Evolutionary conservation across 306 rosid species (phyloP).

Genomic region (Prosopis cineraria): DNA sequence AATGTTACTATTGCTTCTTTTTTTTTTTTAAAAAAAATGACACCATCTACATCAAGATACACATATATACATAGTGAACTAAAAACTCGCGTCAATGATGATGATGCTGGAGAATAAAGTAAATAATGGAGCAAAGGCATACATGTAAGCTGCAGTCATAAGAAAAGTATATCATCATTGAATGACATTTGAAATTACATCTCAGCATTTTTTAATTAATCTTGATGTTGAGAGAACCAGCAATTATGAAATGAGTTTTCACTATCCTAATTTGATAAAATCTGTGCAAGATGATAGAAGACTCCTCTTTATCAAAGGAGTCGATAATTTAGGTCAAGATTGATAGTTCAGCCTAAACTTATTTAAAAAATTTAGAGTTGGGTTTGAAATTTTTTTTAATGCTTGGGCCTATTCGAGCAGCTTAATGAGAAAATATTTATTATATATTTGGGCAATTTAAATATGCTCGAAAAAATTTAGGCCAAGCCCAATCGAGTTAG

Average conservation of each 20-base stretch:
- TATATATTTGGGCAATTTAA: too few species aligned
- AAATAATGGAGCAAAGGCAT: background rate
- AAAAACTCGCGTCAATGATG: background rate
- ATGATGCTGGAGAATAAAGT: slow-evolving; percentile 1
- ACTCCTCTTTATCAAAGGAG: too few species aligned
- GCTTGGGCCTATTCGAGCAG: too few species aligned
- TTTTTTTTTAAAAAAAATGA: too few species aligned
- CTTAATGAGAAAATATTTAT: too few species aligned
- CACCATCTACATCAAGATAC: too few species aligned
- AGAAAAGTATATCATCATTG: background rate
- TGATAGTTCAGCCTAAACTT: too few species aligned
- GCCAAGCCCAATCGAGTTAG: too few species aligned
- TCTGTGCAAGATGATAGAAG: background rate
- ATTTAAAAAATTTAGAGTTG: too few species aligned
- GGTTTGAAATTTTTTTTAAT: too few species aligned
- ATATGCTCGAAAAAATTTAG: too few species aligned
- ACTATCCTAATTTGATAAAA: background rate
- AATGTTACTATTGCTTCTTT: background rate
- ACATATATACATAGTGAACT: background rate
- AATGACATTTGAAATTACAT: background rate
- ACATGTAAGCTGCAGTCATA: background rate
- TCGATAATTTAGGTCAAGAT: too few species aligned
- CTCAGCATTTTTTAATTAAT: background rate
- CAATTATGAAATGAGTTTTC: background rate
- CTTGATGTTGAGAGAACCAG: background rate